Base-by-base conservation (phyloP, 208 protist species). In the Acanthamoeba royreba region DNA sequence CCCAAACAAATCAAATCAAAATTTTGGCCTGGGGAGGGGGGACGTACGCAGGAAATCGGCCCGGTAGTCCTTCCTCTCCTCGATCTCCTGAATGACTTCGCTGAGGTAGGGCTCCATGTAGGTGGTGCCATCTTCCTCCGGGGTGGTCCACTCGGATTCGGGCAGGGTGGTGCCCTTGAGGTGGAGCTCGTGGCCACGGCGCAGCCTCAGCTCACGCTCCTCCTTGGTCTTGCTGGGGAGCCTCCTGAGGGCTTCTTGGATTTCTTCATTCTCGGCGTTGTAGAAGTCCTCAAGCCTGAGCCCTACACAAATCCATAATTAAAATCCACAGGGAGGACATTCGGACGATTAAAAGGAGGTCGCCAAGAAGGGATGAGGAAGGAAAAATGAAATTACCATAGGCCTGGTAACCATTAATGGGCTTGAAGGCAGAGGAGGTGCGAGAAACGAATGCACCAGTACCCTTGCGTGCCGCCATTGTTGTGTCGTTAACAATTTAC, bases 91-190 rank as follows among this genome's bases (percentile, higher is more conserved):
- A 33, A 74, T 35, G 1, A 91, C 85, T 33, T 91, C 85, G 35
- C 52, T 91, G 31, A 91, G 69, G 40, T 91, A 91, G 38, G 85
- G 85, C 55, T 91, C 85, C 49, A 91, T 74, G 85, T 91, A 91
- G 85, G 85, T 46, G 4, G 8, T 8, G 31, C 46, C 43, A 17
- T 91, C 85, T 33, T 91, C 85, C 43, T 91, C 85, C 19, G 85
- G 85, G 55, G 52, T 40, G 15, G 85, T 91, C 85, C 85, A 91
- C 0, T 22, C 69, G 0, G 33, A 46, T 45, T 91, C 85, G 35
- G 85, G 85, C 85, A 91, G 85, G 33, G 38, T 46, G 52, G 46
- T 28, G 25, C 43, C 40, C 55, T 91, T 91, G n/a, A 91, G 28
- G 85, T 91, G 46, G n/a, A 91, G 53, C 52, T 91, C 85, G 28